Conservation (phyloP, 2,329 filamentous ascomycete genomes). For the Sporothrix pseudoabietina region DNA sequence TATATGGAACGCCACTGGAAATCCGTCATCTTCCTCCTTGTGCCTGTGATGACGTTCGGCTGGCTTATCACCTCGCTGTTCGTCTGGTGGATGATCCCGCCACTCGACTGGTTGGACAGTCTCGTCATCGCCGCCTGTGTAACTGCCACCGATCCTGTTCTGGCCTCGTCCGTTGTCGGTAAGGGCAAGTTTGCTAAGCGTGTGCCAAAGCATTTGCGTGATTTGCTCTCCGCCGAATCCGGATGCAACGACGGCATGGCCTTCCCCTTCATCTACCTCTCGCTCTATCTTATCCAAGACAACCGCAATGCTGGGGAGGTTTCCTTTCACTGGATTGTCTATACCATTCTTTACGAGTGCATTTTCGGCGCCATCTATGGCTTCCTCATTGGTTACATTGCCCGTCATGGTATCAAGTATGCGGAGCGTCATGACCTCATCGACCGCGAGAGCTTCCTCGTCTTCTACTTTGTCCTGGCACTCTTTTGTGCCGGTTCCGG, state of each 20-base stretch:
- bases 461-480: conserved; percentile 97
- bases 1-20: conserved; percentile 99
- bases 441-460: conserved; percentile 94
- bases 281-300: conserved; percentile 86
- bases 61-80: conserved; percentile 93
- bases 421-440: conserved; percentile 85
- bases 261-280: conserved; percentile 94
- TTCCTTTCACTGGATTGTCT: conserved; percentile 82
- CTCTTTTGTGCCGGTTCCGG: conserved; percentile 95
- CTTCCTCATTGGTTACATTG: conserved; percentile 83
- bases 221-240: conserved; percentile 92
- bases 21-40: conserved; percentile 81
- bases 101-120: conserved; percentile 85
- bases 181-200: conserved; percentile 99
- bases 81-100: conserved; percentile 84
- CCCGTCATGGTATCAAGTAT: conserved; percentile 84
- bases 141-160: conserved; percentile 93
- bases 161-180: conserved; percentile 96
- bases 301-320: conserved; percentile 68
- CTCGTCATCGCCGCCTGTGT: conserved; percentile 88
- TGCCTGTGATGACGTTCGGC: conserved; percentile 97
- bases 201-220: conserved; percentile 94
- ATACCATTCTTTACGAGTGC: conserved; percentile 92
- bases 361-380: conserved; percentile 89
- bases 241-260: conserved; percentile 99